These are phyloP conservation scores for Linum usitatissimum DNA, from an alignment of 345 rosid species.

Conservation along the genomic window DNA sequence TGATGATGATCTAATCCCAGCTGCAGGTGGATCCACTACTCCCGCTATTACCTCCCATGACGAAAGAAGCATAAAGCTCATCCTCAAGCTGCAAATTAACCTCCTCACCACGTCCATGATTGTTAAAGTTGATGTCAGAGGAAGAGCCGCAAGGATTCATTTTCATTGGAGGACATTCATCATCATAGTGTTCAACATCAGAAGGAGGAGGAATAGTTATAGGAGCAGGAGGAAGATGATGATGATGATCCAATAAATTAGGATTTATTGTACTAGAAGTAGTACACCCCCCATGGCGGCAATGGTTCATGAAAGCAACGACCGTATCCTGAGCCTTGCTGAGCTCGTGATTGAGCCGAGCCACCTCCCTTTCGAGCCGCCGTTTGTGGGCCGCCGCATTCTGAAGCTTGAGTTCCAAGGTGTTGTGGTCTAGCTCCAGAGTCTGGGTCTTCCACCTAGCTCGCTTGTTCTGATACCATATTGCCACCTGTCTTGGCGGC, in stretches of 20 bases:
- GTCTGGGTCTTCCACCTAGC: constrained; percentile 81
- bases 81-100: constrained; percentile 54
- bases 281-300: too few species aligned
- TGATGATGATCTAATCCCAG: not conserved
- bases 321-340: constrained; percentile 36
- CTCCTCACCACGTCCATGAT: constrained; percentile 19
- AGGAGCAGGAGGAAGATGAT: not conserved
- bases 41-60: constrained; percentile 17
- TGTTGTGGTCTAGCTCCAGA: constrained; percentile 50
- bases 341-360: constrained; percentile 59
- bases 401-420: constrained; percentile 49
- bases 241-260: not conserved
- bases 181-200: not conserved
- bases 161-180: not conserved
- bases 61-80: constrained; percentile 59
- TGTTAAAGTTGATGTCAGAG: constrained; percentile 18
- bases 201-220: constrained; percentile 1
- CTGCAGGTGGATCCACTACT: constrained; percentile 31
- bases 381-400: constrained; percentile 40
- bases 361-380: constrained; percentile 52
- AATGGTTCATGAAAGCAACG: constrained; percentile 17
- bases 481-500: constrained; percentile 72
- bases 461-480: constrained; percentile 94
- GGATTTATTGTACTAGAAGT: not conserved
- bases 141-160: constrained; percentile 21